Percentiles rank a stretch among this genome's conserved stretches.
Conservation (phyloP, 768 basidiomycete species). For the Mycena capillaripes region DNA sequence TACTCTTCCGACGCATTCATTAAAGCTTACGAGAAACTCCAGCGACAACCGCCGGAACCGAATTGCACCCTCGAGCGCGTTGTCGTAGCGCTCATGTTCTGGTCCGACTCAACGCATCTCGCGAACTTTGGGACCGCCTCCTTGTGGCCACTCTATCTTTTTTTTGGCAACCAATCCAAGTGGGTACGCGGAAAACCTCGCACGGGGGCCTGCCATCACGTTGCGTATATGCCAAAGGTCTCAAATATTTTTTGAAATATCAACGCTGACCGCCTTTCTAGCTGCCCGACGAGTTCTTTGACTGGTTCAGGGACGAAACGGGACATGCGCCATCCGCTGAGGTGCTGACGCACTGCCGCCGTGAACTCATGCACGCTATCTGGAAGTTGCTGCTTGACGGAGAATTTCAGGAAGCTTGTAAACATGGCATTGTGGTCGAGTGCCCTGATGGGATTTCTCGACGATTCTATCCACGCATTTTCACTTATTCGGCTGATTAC, state of each 20-base stretch:
- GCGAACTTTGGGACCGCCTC: constrained; percentile 35
- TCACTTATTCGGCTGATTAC: neutral
- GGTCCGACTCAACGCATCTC: constrained; percentile 43
- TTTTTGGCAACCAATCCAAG: neutral
- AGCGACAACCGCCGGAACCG: neutral
- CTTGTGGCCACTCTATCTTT: constrained; percentile 27
- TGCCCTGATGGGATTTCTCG: neutral
- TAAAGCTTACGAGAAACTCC: neutral
- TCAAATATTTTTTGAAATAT: neutral
- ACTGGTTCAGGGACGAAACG: neutral
- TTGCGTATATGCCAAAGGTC: neutral
- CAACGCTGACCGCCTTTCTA: neutral
- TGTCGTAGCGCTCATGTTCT: constrained; percentile 39
- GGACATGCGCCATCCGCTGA: neutral
- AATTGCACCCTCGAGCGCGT: constrained; percentile 27
- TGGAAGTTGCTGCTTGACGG: neutral
- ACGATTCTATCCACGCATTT: neutral
- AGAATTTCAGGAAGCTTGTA: neutral
- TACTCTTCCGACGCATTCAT: neutral
- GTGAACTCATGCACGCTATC: neutral
- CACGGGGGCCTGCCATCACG: neutral
- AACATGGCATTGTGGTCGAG: neutral
- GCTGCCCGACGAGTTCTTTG: neutral
- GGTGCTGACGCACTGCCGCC: neutral
- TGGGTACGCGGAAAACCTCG: neutral